Conservation (phyloP, 495 filamentous ascomycete species). For the Aeminium ludgeri region DNA sequence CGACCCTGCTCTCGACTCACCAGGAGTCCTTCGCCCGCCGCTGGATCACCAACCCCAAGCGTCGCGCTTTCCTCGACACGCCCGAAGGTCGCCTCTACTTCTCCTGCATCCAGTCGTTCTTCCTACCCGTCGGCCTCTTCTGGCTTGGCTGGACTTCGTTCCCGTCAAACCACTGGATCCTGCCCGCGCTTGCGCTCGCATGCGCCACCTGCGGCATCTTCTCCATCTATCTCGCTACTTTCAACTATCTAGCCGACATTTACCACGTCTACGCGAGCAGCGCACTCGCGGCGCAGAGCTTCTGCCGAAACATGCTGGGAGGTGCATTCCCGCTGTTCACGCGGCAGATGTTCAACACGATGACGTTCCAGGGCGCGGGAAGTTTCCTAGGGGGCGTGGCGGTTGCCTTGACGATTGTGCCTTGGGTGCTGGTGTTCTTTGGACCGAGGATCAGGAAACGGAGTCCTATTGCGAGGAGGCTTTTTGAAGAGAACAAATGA, state of each 20-base stretch:
- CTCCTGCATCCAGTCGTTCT: constrained; percentile 51
- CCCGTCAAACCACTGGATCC: constrained; percentile 55
- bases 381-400: constrained; percentile 65
- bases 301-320: constrained; percentile 68
- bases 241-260: constrained; percentile 88
- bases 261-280: constrained; percentile 75
- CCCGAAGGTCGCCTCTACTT: constrained; percentile 76
- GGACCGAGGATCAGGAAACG: constrained; percentile 62
- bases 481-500: constrained; percentile 2
- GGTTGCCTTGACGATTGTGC: constrained; percentile 53
- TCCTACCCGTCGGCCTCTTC: constrained; percentile 63
- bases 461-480: constrained; percentile 50
- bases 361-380: constrained; percentile 57
- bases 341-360: constrained; percentile 46
- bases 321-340: constrained; percentile 72
- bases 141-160: constrained; percentile 66
- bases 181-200: constrained; percentile 51
- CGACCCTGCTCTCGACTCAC: constrained; percentile 57
- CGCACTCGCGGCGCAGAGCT: constrained; percentile 75
- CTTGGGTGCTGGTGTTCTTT: constrained; percentile 71
- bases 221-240: constrained; percentile 73
- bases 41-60: constrained; percentile 12
- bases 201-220: constrained; percentile 79
- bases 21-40: constrained; percentile 41
- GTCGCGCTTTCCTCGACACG: constrained; percentile 23